A percentile compares a stretch with the other conserved stretches of the same genome.
phyloP scores from a whole-genome alignment of 2,329 filamentous ascomycete genomes.

The Ceratocystis eucalypticola region DNA sequence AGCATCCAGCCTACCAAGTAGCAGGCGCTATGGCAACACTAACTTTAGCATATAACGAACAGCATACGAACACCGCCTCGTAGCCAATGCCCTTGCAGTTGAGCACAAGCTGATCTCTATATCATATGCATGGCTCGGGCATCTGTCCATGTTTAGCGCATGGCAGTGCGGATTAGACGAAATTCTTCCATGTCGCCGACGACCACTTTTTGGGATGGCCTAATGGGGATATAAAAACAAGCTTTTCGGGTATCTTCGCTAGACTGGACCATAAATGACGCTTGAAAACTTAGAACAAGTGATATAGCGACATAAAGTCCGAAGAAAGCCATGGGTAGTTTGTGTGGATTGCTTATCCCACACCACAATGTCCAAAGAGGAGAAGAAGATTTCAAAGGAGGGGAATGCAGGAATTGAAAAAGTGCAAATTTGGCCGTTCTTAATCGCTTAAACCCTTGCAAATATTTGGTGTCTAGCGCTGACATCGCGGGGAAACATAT shows the following conservation, averaged over 20 bases:
- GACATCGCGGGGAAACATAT: too few species aligned
- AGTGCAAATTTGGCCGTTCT: too few species aligned
- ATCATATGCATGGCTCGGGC: background rate
- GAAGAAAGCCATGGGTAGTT: too few species aligned
- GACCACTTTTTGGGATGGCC: constrained; percentile 43
- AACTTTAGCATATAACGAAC: background rate
- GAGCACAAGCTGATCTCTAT: constrained; percentile 45
- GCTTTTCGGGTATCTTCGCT: constrained; percentile 23
- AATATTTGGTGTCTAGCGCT: too few species aligned
- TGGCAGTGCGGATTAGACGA: constrained; percentile 9
- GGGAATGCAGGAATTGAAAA: too few species aligned
- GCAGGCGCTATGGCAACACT: background rate
- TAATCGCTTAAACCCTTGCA: too few species aligned
- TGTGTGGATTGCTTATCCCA: too few species aligned
- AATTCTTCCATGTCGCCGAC: constrained; percentile 59
- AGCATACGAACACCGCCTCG: constrained; percentile 46
- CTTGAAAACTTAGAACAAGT: too few species aligned
- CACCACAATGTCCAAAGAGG: too few species aligned
- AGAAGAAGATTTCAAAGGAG: too few species aligned
- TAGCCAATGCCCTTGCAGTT: constrained; percentile 58
- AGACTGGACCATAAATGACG: background rate
- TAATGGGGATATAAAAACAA: constrained; percentile 51
- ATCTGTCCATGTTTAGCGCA: background rate
- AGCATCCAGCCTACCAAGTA: constrained; percentile 42
- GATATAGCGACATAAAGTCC: too few species aligned